Base-by-base conservation (phyloP, 148 eudicot species). In the Rhododendron molle region DNA sequence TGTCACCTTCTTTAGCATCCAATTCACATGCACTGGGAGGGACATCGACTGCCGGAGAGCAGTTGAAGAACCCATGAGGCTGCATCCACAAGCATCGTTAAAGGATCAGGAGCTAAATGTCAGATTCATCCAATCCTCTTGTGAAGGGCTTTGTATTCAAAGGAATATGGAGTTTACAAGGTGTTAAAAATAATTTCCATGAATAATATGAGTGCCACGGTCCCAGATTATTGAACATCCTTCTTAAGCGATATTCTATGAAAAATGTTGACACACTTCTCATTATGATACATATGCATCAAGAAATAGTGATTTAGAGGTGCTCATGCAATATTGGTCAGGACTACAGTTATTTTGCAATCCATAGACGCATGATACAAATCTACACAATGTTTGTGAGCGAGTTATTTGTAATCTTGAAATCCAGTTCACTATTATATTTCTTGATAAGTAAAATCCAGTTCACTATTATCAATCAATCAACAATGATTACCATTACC, bases 41-140 rank as follows among this genome's bases (percentile, higher is more conserved):
- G 20, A 92, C 94, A 71, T 92, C 94, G 14, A 92, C 90, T 21
- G 94, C 92, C 40, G 94, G 94, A 67, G 92, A 90, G 88, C 92
- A 90, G 83, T 92, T 92, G 81, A 92, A 92, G 85, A 92, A 92
- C 47, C 94, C 94, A 84, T 90, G 91, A 2, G 94, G 94, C 94
- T 92, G 91, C 87, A 86, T 44, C 34, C 74, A 84, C 50, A 76
- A 69, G 62, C 83, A 85, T 26, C 49, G 40, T 2, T 49, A n/a
- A 18, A 69, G 79, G n/a, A 38, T 74, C n/a, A 74, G 32, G 72
- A 8, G 72, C 13, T 65, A 65, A 65, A n/a, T 60, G 69, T 58
- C 23, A 54, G 60, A 54, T 60, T 23, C 69, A 21, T 7, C 10
- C 20, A 23, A 60, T 60, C 20, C 69, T 60, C 65, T 21, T 23